phyloP scores from a whole-genome alignment of 106 monocot species.

The Allium sativum region DNA sequence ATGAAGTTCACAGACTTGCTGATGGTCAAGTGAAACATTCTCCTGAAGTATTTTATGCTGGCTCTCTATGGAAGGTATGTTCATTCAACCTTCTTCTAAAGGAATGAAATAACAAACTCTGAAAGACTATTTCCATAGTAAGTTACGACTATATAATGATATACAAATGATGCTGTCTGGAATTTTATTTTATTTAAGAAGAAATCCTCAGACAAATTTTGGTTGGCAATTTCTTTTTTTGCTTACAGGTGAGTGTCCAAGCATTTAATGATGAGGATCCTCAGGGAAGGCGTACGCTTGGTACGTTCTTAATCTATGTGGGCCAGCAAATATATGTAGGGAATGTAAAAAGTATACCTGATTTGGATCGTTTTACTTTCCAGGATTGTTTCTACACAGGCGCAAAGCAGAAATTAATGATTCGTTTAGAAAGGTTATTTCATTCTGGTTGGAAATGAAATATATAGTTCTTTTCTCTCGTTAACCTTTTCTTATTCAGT shows the following conservation, averaged over 20 bases:
- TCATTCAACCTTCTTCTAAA: too few species aligned
- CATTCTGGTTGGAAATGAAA: neutral
- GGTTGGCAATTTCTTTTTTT: neutral
- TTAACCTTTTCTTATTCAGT: neutral
- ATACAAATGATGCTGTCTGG: too few species aligned
- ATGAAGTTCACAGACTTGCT: constrained; percentile 76
- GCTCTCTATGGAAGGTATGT: constrained; percentile 92
- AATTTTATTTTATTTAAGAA: neutral
- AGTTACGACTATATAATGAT: too few species aligned
- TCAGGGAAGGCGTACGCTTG: constrained; percentile 90
- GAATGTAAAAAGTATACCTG: neutral
- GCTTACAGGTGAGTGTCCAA: constrained; percentile 79
- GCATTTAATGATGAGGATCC: constrained; percentile 98
- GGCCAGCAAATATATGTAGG: neutral
- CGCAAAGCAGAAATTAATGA: constrained; percentile 84
- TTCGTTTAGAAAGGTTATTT: constrained; percentile 61
- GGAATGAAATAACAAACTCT: too few species aligned
- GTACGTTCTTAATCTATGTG: constrained; percentile 21
- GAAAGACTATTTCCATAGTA: too few species aligned
- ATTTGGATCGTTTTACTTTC: constrained; percentile 5
- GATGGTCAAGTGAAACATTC: constrained; percentile 99
- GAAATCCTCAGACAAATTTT: neutral
- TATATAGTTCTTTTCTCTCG: neutral
- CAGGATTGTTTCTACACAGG: constrained; percentile 91
- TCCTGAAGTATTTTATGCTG: constrained; percentile 89